These are phyloP conservation scores for Silene uniflora DNA, from an alignment of 148 eudicot genomes.

Conservation along the genomic window DNA sequence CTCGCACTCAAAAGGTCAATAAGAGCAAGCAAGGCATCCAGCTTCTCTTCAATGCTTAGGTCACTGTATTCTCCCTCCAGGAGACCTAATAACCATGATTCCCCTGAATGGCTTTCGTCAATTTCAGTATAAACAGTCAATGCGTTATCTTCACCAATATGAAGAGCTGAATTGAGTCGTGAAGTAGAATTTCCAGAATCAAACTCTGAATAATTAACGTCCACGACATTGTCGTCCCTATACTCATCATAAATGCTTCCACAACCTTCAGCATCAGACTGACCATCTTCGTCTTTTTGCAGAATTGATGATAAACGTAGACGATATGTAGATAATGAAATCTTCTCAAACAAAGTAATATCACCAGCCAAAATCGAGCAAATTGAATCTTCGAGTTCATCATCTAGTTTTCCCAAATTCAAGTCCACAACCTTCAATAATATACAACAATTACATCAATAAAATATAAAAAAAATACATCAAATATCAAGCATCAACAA, in stretches of 20 bases:
- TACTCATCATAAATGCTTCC: constrained; percentile 70
- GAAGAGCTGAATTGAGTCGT: constrained; percentile 17
- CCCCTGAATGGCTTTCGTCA: constrained; percentile 93
- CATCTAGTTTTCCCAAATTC: constrained; percentile 44
- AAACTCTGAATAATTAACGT: constrained; percentile 42
- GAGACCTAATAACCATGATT: constrained; percentile 83
- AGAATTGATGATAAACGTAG: constrained; percentile 45
- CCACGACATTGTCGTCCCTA: constrained; percentile 35
- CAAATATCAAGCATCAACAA: background rate
- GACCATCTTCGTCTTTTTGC: constrained; percentile 47
- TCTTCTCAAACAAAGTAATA: constrained; percentile 84
- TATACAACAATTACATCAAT: constrained; percentile 11
- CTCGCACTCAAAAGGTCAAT: constrained; percentile 78
- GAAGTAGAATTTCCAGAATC: constrained; percentile 44
- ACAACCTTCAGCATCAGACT: constrained; percentile 60
- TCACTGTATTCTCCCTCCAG: constrained; percentile 94
- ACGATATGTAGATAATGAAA: constrained; percentile 73
- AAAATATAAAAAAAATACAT: background rate
- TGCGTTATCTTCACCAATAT: constrained; percentile 24
- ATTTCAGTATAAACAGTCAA: constrained; percentile 50
- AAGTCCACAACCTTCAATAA: constrained; percentile 59
- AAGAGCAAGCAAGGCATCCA: constrained; percentile 64
- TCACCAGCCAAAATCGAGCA: constrained; percentile 75
- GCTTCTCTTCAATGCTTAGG: constrained; percentile 82
- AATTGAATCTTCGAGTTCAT: constrained; percentile 58